These are phyloP conservation scores for Coriolopsis trogii DNA, from an alignment of 1,284 basidiomycete species.

Conservation along the genomic window DNA sequence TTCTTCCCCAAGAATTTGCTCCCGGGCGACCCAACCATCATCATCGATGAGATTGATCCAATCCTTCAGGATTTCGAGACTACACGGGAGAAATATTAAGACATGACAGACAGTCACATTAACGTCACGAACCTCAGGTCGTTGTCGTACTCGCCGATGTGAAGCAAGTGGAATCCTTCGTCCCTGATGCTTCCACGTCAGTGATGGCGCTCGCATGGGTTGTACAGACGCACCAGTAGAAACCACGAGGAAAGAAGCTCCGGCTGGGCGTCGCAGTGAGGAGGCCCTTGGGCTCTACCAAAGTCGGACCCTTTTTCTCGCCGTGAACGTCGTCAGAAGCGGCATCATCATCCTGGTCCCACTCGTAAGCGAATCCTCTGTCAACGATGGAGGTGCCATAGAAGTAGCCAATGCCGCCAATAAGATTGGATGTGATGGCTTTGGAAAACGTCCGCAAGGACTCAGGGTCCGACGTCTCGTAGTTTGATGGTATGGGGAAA, in stretches of 20 bases:
- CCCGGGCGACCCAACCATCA: constrained; percentile 93
- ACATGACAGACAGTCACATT: background rate
- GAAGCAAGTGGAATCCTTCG: constrained; percentile 92
- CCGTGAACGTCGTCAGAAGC: constrained; percentile 43
- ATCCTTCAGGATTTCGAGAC: constrained; percentile 85
- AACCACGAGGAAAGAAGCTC: constrained; percentile 95
- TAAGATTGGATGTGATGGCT: constrained; percentile 85
- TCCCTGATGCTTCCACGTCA: constrained; percentile 59
- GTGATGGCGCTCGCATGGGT: constrained; percentile 4
- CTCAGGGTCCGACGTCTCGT: constrained; percentile 48
- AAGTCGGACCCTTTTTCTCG: constrained; percentile 55
- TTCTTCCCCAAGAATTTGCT: constrained; percentile 95
- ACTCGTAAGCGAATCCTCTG: constrained; percentile 81
- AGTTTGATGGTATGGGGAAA: constrained; percentile 69
- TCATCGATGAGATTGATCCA: constrained; percentile 93
- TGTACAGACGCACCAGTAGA: constrained; percentile 77
- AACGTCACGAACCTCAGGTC: constrained; percentile 68
- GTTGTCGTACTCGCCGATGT: constrained; percentile 92
- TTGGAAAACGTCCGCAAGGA: constrained; percentile 78
- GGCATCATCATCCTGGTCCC: constrained; percentile 80
- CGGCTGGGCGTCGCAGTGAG: constrained; percentile 93
- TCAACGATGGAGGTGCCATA: constrained; percentile 91
- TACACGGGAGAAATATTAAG: background rate
- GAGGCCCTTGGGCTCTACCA: constrained; percentile 78
- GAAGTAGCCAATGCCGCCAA: constrained; percentile 94